Percentiles rank a stretch among this genome's conserved stretches.
Conservation (phyloP, 345 rosid species). For the Kernera saxatilis region DNA sequence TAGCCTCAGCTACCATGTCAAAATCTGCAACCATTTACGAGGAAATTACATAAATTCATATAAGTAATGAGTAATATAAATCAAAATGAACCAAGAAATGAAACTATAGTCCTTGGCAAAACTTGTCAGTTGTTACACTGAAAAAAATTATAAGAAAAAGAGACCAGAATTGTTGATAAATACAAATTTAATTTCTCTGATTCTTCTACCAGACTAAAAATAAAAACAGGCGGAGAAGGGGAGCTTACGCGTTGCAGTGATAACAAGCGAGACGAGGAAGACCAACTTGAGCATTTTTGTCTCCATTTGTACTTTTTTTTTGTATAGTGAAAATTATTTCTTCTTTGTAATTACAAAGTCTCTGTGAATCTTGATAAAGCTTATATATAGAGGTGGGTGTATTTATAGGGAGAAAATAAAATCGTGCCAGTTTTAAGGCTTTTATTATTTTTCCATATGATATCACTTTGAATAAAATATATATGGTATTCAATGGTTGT, state of each 20-base stretch:
- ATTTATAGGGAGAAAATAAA: not conserved
- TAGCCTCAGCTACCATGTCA: not conserved
- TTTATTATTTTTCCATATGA: too few species aligned
- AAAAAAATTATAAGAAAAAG: too few species aligned
- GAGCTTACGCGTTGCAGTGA: not conserved
- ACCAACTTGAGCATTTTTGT: not conserved
- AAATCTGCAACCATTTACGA: conserved; percentile 3
- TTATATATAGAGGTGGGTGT: not conserved
- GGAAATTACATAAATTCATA: too few species aligned
- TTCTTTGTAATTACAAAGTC: not conserved
- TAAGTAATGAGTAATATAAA: too few species aligned
- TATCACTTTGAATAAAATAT: not conserved
- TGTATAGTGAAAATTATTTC: not conserved
- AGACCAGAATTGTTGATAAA: not conserved
- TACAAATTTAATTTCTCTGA: not conserved
- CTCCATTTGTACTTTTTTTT: not conserved
- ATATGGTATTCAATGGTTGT: too few species aligned
- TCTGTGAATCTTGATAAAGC: not conserved
- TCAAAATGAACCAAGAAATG: not conserved
- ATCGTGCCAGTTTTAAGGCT: too few species aligned
- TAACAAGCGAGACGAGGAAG: not conserved
- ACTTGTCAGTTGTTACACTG: too few species aligned
- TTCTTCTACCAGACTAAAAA: not conserved
- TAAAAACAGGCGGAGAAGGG: not conserved
- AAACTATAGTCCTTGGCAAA: not conserved